Evolutionary conservation across 2,329 filamentous ascomycete species (phyloP).

Genomic region (Grosmannia huntii): DNA sequence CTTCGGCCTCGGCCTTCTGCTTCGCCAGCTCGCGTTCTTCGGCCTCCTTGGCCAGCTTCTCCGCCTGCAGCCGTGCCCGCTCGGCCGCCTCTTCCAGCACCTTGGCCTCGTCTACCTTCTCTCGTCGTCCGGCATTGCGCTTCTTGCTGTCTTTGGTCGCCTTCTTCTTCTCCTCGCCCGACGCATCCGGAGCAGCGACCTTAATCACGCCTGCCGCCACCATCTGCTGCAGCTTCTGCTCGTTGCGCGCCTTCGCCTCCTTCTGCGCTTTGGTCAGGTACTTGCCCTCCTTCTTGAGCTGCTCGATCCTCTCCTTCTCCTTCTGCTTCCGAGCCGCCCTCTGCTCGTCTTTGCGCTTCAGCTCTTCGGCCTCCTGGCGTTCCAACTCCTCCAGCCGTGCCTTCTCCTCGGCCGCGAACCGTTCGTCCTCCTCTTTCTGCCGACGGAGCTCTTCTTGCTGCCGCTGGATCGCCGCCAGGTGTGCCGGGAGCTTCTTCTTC

Average conservation of each 20-base stretch:
- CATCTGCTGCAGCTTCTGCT: conserved; percentile 76
- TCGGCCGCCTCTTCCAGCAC: conserved; percentile 67
- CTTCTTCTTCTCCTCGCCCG: conserved; percentile 61
- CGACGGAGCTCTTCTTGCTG: conserved; percentile 67
- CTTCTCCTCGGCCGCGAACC: conserved; percentile 48
- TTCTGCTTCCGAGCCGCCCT: conserved; percentile 71
- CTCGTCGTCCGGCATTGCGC: conserved; percentile 47
- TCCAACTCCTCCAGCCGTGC: conserved; percentile 54
- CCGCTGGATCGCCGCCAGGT: conserved; percentile 61
- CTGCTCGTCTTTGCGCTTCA: conserved; percentile 56
- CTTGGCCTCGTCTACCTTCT: conserved; percentile 63
- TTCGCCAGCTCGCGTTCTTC: conserved; percentile 44
- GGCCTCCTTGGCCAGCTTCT: conserved; percentile 49
- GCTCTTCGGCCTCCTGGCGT: conserved; percentile 51
- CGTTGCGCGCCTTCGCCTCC: conserved; percentile 66
- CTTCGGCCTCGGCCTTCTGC: conserved; percentile 42
- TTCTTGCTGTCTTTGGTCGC: conserved; percentile 62
- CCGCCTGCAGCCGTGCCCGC: conserved; percentile 54
- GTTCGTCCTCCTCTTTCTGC: conserved; percentile 50
- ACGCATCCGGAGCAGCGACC: conserved; percentile 47
- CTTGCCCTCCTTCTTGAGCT: conserved; percentile 79
- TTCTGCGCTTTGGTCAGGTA: conserved; percentile 78
- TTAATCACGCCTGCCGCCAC: conserved; percentile 57
- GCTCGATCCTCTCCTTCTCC: conserved; percentile 75
- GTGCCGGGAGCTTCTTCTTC: conserved; percentile 84